These are phyloP conservation scores for Apiosordaria backusii DNA, from an alignment of 495 filamentous ascomycete species.

Conservation along the genomic window DNA sequence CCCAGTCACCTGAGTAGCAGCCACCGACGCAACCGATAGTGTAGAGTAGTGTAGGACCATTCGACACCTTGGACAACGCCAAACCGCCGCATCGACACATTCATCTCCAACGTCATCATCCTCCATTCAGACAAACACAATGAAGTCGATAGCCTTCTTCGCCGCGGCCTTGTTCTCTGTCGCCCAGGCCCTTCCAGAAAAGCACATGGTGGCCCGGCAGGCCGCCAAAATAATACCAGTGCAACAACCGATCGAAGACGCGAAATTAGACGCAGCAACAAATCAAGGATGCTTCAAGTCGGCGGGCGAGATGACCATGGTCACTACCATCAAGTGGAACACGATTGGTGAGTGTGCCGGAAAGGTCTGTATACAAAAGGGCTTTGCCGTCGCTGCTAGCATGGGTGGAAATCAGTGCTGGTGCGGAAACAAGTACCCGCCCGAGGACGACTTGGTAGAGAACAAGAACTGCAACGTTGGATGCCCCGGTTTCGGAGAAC, in stretches of 20 bases:
- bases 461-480: conserved; percentile 51
- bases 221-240: conserved; percentile 3
- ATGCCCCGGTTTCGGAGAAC: conserved; percentile 52
- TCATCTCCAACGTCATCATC: neutral
- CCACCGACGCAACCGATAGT: conserved; percentile 5
- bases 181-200: conserved; percentile 19
- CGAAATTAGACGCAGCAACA: conserved; percentile 11
- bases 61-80: neutral
- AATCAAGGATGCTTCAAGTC: conserved; percentile 34
- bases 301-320: conserved; percentile 15
- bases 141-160: conserved; percentile 27
- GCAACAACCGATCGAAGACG: conserved; percentile 3
- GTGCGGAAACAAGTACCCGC: conserved; percentile 60
- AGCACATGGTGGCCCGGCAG: neutral
- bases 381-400: conserved; percentile 20
- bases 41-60: neutral
- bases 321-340: conserved; percentile 11
- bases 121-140: conserved; percentile 13
- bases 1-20: conserved; percentile 10
- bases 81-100: neutral
- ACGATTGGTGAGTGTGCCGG: conserved; percentile 18
- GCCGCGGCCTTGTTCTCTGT: conserved; percentile 20
- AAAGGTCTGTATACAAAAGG: conserved; percentile 10
- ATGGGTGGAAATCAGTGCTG: conserved; percentile 45
- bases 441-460: conserved; percentile 41